These are phyloP conservation scores for Groenewaldozyma sp. DNA, from an alignment of 1,139 yeast species.

Conservation along the genomic window DNA sequence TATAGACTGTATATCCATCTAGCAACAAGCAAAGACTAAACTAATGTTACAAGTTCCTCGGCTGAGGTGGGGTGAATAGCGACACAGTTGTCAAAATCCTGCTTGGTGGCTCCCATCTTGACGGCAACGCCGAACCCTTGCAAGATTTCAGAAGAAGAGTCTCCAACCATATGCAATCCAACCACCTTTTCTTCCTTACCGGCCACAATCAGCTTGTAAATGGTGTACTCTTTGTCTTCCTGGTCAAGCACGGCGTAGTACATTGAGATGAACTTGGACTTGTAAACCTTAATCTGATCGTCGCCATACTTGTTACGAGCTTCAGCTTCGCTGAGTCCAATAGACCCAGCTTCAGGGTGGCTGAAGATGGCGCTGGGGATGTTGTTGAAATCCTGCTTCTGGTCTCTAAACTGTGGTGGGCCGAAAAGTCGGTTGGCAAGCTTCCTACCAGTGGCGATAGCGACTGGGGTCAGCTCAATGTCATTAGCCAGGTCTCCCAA, in stretches of 20 bases:
- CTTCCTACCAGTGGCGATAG: conserved; percentile 96
- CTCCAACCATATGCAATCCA: conserved; percentile 91
- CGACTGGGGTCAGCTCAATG: conserved; percentile 93
- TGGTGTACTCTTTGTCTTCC: conserved; percentile 78
- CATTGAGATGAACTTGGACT: conserved; percentile 81
- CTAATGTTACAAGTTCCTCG: conserved; percentile 90
- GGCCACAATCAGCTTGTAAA: conserved; percentile 69
- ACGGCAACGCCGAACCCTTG: conserved; percentile 98
- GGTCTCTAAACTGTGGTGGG: conserved; percentile 51
- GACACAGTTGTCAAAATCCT: conserved; percentile 87
- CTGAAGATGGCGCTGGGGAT: conserved; percentile 90
- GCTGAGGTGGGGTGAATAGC: conserved; percentile 99
- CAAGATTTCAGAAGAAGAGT: conserved; percentile 77
- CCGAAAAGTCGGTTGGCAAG: conserved; percentile 88
- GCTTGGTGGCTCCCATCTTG: conserved; percentile 90
- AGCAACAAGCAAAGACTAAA: conserved; percentile 33
- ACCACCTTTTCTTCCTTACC: conserved; percentile 88
- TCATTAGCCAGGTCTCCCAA: conserved; percentile 81
- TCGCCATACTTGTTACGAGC: conserved; percentile 75
- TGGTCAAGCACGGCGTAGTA: conserved; percentile 66
- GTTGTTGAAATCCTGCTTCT: conserved; percentile 73
- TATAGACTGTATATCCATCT: neutral
- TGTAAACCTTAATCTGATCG: conserved; percentile 72
- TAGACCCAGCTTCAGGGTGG: conserved; percentile 95
- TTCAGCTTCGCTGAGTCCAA: conserved; percentile 72